Evolutionary conservation across 2,329 filamentous ascomycete genomes (phyloP).

Genomic region (Colletotrichum falcatum): DNA sequence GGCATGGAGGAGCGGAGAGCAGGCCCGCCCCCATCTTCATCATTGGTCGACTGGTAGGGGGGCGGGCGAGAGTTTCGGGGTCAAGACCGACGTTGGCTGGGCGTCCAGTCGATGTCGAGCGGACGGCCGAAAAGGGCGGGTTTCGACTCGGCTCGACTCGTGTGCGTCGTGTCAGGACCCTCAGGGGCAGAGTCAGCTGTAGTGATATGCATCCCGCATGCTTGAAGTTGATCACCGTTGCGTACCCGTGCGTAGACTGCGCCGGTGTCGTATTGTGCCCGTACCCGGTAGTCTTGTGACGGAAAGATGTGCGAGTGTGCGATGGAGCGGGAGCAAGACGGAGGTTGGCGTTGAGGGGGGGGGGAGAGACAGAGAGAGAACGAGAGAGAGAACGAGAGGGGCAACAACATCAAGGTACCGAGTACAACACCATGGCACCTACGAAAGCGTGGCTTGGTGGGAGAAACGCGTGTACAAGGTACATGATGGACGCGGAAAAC

Average conservation of each 20-base stretch:
- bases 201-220: constrained; percentile 35
- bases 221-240: constrained; percentile 12
- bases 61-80: constrained; percentile 7
- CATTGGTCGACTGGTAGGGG: background rate
- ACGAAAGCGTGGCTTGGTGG: background rate
- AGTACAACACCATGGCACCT: background rate
- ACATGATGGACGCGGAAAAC: background rate
- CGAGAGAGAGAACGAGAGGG: no score
- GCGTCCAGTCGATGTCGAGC: background rate
- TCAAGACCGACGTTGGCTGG: background rate
- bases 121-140: background rate
- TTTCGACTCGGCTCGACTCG: background rate
- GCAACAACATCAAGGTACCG: background rate
- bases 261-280: background rate
- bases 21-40: no score
- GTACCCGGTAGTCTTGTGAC: background rate
- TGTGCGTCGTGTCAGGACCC: background rate
- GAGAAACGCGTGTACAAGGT: background rate
- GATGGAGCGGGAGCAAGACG: background rate
- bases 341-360: background rate
- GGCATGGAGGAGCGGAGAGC: background rate
- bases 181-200: constrained; percentile 5
- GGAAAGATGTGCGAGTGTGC: background rate
- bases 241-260: background rate
- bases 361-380: no score